Evolutionary conservation across 129 eudicot species (phyloP), one percentile per base, ranked within the genome.

Genomic region (Tagetes erecta): DNA sequence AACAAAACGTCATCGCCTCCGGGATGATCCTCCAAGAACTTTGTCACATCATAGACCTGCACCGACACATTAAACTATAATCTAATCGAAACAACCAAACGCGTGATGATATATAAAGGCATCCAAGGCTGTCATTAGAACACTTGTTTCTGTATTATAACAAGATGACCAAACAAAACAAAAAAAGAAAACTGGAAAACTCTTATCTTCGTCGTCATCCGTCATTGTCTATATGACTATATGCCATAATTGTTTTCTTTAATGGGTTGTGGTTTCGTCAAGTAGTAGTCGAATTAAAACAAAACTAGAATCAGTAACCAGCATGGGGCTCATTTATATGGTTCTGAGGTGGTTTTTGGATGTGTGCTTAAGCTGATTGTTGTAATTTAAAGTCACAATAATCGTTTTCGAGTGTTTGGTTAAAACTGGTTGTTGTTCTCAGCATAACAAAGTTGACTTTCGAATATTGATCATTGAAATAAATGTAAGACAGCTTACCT

Each of bases 1-100:
- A 92, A 58, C 81, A 92, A 74, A 81, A 92, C 98, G 41, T 89
- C 98, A 70, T 92, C 98, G 12, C 98, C 98, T 45, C 98, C 98
- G 0, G 98, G 98, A 81, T 92, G 98, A 79, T 92, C 96, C 53
- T 86, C 95, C 92, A 92, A 87, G 82, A 92, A 92, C 85, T 84
- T 90, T 20, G 98, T 87, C 82, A 92, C 98, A 64, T 92, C 88
- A 84, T 78, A 92, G 27, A 92, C 98, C 98, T 92, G 84, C 56
- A 80, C 66, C 76, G 76, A 60, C 51, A 44, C n/a, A 70, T 67
- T 70, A 72, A 65, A 70, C 37, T 64, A 39, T 20, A 31, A 3
- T 40, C 37, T 1, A 37, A 63, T 63, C 5, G 14, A 49, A 50
- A 78, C 33, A 37, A 50, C 71, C 39, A 63, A 58, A 14, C 14